phyloP scores from a whole-genome alignment of 768 basidiomycete genomes.

The Tricholoma furcatifolium region DNA sequence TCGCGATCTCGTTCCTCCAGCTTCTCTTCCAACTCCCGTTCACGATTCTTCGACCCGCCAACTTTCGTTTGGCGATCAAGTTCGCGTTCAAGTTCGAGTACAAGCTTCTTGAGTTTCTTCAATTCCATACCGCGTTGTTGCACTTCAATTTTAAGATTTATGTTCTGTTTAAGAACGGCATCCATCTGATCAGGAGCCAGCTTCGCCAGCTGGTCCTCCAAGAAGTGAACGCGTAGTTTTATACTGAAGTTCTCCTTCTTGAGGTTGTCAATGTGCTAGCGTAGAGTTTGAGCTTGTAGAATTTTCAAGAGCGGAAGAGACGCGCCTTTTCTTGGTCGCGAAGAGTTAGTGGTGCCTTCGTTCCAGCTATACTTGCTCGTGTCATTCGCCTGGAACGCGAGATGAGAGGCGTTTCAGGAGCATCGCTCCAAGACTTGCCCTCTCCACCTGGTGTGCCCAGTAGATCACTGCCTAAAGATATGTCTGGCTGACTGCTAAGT shows the following conservation, averaged over 20 bases:
- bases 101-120: conserved; percentile 88
- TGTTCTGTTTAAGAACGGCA: conserved; percentile 88
- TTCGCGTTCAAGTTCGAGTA: conserved; percentile 81
- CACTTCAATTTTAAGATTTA: conserved; percentile 89
- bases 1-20: conserved; percentile 74
- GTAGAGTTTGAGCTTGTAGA: not conserved
- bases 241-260: conserved; percentile 98
- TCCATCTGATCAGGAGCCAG: conserved; percentile 92
- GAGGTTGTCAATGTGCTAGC: conserved; percentile 88
- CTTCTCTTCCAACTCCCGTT: conserved; percentile 75
- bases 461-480: conserved; percentile 53
- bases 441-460: conserved; percentile 55
- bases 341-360: conserved; percentile 66
- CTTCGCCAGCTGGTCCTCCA: conserved; percentile 88
- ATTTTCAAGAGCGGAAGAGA: not conserved
- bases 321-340: conserved; percentile 95
- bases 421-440: conserved; percentile 43
- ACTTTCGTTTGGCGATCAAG: conserved; percentile 65
- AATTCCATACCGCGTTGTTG: conserved; percentile 87
- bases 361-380: conserved; percentile 33
- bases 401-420: conserved; percentile 47
- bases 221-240: conserved; percentile 93
- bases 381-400: conserved; percentile 41
- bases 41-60: conserved; percentile 45
- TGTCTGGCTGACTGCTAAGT: conserved; percentile 48